Evolutionary conservation across 176 grass and related monocot species (phyloP), one percentile per base, ranked within the genome.

Genomic region (Echinochloa phyllopogon): DNA sequence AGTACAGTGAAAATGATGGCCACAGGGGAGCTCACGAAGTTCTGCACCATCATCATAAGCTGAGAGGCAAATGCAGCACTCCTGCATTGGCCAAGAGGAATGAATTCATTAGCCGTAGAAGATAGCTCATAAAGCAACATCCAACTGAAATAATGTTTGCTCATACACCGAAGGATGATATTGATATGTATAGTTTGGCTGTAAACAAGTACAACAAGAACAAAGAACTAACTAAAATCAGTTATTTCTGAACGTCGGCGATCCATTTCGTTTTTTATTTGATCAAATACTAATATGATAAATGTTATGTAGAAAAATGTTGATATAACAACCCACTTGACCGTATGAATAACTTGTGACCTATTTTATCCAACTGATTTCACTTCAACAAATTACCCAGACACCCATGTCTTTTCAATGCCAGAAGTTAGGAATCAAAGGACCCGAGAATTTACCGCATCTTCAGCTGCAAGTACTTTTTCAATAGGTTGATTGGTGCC

Each of bases 1-100:
- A 6, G 73, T 37, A 48, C 84, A 95, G 65, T 95, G 93, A 69
- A 95, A 95, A 76, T 95, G 90, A 64, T 95, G 93, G 1, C 87
- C 89, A 76, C 93, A 95, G 1, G 90, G 93, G 42, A 95, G 93
- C 77, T 92, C 90, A 4, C 89, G 90, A 56, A 95, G 45, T 70
- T 92, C 90, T 41, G 87, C 88, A 42, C 93, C 93, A 57, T 95
- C 90, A 23, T 95, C 90, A 38, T 92, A 95, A 0, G 83, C 74
- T 0, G 88, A 86, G 27, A 95, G 80, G 84, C 93, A 95, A 83
- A 95, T 91, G 64, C 90, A 95, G 18, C 93, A 95, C 81, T 92
- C 93, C 93, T 95, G 87, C 64, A 74, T 58, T 58, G 38, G 62
- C 29, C 25, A 69, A 57, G 13, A 85, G 39, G 15, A 24, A 56